phyloP scores from a whole-genome alignment of 2,329 filamentous ascomycete genomes.

The Rutstroemia sp. region DNA sequence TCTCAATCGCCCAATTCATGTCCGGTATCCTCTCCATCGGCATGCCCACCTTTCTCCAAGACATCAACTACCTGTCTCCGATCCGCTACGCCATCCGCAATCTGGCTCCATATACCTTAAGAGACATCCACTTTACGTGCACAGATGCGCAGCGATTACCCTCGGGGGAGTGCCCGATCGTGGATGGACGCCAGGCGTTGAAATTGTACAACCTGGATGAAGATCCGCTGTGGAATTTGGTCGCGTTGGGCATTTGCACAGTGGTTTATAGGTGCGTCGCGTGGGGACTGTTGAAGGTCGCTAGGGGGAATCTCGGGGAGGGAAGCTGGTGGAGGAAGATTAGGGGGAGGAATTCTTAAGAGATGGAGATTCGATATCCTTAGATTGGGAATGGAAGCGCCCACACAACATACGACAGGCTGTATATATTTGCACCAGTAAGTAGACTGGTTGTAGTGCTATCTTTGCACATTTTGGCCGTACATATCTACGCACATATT shows the following conservation, averaged over 20 bases:
- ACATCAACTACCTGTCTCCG: conserved; percentile 64
- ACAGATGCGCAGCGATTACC: conserved; percentile 49
- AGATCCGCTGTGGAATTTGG: conserved; percentile 52
- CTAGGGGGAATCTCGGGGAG: conserved; percentile 43
- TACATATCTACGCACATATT: too few relatives aligned
- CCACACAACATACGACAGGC: too few relatives aligned
- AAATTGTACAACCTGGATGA: conserved; percentile 59
- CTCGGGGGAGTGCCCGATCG: conserved; percentile 55
- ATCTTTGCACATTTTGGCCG: too few relatives aligned
- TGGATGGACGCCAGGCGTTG: conserved; percentile 59
- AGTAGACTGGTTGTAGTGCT: too few relatives aligned
- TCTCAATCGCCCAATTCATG: conserved; percentile 66
- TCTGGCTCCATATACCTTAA: conserved; percentile 57
- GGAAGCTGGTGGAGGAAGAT: background rate
- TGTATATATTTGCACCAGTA: too few relatives aligned
- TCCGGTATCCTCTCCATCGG: conserved; percentile 63
- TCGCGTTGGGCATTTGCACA: conserved; percentile 54
- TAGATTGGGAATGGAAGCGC: background rate
- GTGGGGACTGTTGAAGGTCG: conserved; percentile 48
- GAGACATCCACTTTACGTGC: conserved; percentile 56
- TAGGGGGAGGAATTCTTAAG: background rate
- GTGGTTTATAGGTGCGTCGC: conserved; percentile 59
- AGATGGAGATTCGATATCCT: background rate
- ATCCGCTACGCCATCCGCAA: conserved; percentile 63
- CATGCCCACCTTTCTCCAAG: conserved; percentile 58